These are phyloP conservation scores for Ceratobasidium sp. DNA, from an alignment of 1,284 basidiomycete genomes.

Conservation along the genomic window DNA sequence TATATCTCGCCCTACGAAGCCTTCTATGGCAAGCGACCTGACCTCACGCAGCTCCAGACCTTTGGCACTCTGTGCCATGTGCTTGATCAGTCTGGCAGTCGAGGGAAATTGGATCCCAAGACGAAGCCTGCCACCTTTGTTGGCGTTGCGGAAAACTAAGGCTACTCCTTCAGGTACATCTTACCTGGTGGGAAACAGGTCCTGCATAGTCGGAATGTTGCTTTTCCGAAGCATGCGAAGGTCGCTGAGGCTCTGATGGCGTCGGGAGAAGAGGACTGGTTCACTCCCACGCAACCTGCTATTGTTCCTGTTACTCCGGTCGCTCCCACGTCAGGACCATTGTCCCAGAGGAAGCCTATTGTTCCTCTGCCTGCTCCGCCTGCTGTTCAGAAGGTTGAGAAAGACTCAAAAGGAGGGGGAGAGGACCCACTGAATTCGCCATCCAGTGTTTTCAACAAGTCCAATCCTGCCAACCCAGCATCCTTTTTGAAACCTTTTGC, in stretches of 20 bases:
- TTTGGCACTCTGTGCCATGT: conserved; percentile 18
- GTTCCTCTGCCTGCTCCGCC: no score
- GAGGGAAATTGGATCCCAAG: conserved; percentile 12
- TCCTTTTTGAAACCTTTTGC: background rate
- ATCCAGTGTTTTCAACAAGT: background rate
- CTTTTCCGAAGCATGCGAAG: background rate
- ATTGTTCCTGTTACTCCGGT: no score
- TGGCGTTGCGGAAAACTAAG: conserved; percentile 4
- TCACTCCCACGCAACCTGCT: no score
- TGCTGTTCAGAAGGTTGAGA: background rate
- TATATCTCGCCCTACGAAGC: background rate
- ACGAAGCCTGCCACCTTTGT: conserved; percentile 1
- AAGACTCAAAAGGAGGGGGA: background rate
- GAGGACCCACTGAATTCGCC: background rate
- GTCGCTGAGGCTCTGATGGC: background rate
- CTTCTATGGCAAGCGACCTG: background rate
- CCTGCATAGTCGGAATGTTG: background rate
- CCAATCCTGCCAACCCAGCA: conserved; percentile 45
- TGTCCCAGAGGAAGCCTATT: no score
- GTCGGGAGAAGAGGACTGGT: background rate
- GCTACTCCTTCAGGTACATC: background rate
- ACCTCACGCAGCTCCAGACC: background rate
- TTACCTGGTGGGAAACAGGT: background rate
- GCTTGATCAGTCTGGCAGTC: background rate
- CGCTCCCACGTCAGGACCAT: no score